Evolutionary conservation across 345 rosid genomes (phyloP).

Genomic region (Citropsis articulata): DNA sequence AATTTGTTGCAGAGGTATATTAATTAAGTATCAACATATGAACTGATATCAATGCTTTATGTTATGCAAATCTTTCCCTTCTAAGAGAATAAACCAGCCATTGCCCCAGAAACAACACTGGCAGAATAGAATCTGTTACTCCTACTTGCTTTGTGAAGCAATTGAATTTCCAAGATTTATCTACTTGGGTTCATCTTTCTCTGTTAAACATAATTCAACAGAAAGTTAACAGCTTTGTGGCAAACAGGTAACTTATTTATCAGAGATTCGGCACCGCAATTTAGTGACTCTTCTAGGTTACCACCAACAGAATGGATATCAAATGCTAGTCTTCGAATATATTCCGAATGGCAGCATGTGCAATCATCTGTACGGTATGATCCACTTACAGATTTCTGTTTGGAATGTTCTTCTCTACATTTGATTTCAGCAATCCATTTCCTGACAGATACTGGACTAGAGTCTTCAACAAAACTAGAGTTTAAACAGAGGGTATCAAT

Average conservation of each 20-base stretch:
- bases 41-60: not conserved
- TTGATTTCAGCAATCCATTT: not conserved
- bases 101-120: not conserved
- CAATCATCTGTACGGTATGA: constrained; percentile 56
- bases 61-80: not conserved
- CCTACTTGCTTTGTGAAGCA: not conserved
- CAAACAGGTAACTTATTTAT: constrained; percentile 46
- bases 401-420: not conserved
- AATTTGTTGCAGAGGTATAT: constrained; percentile 54
- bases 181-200: not conserved
- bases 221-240: constrained; percentile 11
- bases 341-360: constrained; percentile 61
- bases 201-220: not conserved
- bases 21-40: not conserved
- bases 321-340: constrained; percentile 58
- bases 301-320: constrained; percentile 49
- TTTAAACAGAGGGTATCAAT: constrained; percentile 62
- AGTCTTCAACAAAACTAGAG: constrained; percentile 45
- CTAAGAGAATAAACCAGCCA: not conserved
- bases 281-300: constrained; percentile 60
- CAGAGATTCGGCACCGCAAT: constrained; percentile 57
- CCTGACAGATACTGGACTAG: constrained; percentile 37
- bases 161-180: not conserved
- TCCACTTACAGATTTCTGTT: not conserved
- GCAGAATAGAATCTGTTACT: not conserved